These are phyloP conservation scores for Taphrina deformans DNA, from an alignment of 1,139 yeast genomes.

Conservation along the genomic window DNA sequence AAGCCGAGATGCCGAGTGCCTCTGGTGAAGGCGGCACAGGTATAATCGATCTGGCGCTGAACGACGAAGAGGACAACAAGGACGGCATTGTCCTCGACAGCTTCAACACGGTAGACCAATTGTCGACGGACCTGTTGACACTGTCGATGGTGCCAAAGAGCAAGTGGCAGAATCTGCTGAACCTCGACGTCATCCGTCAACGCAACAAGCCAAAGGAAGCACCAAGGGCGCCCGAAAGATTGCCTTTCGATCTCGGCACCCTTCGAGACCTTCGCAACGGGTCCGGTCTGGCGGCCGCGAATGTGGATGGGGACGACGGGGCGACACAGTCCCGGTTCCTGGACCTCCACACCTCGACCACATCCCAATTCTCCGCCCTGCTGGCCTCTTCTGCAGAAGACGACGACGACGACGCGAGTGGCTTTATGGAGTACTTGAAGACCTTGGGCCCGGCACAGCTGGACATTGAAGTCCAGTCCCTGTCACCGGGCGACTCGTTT, in stretches of 20 bases:
- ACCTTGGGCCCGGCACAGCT: slow-evolving; percentile 71
- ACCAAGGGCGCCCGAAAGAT: slow-evolving; percentile 77
- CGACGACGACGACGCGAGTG: slow-evolving; percentile 45
- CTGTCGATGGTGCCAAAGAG: slow-evolving; percentile 74
- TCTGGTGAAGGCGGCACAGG: slow-evolving; percentile 80
- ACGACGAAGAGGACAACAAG: slow-evolving; percentile 41
- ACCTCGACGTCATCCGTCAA: slow-evolving; percentile 75
- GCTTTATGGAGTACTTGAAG: slow-evolving; percentile 60
- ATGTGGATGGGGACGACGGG: not conserved
- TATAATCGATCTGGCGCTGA: slow-evolving; percentile 75
- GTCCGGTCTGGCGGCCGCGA: slow-evolving; percentile 29
- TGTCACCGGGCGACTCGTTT: slow-evolving; percentile 62
- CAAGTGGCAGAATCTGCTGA: slow-evolving; percentile 73
- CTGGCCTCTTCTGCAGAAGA: slow-evolving; percentile 56
- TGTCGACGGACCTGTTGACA: slow-evolving; percentile 64
- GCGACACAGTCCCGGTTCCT: slow-evolving; percentile 1
- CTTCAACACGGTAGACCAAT: slow-evolving; percentile 65
- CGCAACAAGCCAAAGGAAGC: slow-evolving; percentile 90
- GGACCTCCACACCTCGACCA: slow-evolving; percentile 1
- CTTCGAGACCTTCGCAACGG: slow-evolving; percentile 35
- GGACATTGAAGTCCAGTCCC: slow-evolving; percentile 82
- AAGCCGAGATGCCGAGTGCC: slow-evolving; percentile 67
- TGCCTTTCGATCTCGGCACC: slow-evolving; percentile 68
- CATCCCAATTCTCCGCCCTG: slow-evolving; percentile 67
- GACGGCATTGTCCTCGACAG: slow-evolving; percentile 43